Conservation (phyloP, 1,284 basidiomycete species). For the Schizophyllum amplum region DNA sequence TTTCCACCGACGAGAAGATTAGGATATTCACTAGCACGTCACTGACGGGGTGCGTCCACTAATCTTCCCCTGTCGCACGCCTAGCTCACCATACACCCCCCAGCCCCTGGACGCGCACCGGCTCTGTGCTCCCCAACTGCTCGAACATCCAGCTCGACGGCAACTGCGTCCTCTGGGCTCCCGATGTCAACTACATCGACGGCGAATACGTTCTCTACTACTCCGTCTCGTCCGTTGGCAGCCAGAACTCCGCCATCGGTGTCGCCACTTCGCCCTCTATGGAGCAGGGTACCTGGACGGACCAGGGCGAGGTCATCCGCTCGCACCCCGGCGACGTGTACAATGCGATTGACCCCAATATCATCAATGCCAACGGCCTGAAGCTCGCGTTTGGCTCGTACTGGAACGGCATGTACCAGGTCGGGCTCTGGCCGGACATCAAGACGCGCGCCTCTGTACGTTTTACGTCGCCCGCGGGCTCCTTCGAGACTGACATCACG, state of each 20-base stretch:
- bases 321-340: slow-evolving; percentile 20
- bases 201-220: slow-evolving; percentile 22
- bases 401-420: slow-evolving; percentile 8
- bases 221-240: slow-evolving; percentile 22
- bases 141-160: neutral
- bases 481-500: neutral
- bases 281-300: slow-evolving; percentile 25
- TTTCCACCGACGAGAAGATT: neutral
- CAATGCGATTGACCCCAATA: slow-evolving; percentile 18
- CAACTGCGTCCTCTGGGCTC: slow-evolving; percentile 2
- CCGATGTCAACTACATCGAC: slow-evolving; percentile 10
- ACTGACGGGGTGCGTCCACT: neutral
- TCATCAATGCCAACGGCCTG: slow-evolving; percentile 6
- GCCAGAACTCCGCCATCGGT: slow-evolving; percentile 24
- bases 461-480: no score
- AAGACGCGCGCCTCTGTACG: neutral
- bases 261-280: slow-evolving; percentile 23
- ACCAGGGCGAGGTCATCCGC: slow-evolving; percentile 23
- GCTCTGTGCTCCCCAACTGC: neutral
- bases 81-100: neutral
- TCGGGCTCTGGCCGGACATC: neutral
- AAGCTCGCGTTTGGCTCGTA: slow-evolving; percentile 11
- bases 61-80: neutral
- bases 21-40: neutral
- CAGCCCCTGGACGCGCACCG: neutral